These are phyloP conservation scores for Incumbomyces delicatus DNA, from an alignment of 2,329 filamentous ascomycete genomes.

Conservation along the genomic window DNA sequence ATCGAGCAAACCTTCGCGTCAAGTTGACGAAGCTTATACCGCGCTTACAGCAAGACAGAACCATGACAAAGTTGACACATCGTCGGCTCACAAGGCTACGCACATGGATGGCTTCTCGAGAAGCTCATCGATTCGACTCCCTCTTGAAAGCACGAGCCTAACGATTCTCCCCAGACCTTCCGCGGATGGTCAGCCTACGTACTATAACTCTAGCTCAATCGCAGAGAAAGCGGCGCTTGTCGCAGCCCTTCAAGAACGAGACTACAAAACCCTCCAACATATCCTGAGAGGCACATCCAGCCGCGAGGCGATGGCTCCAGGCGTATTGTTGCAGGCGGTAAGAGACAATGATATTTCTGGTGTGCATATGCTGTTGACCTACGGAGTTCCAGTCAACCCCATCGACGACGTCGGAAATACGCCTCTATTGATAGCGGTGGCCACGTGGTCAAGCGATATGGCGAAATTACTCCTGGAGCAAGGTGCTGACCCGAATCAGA, in stretches of 20 bases:
- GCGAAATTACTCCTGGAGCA: slow-evolving; percentile 55
- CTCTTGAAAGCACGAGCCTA: not conserved
- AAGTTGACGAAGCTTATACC: not conserved
- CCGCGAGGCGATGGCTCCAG: slow-evolving; percentile 16
- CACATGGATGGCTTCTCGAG: not conserved
- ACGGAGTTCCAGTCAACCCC: slow-evolving; percentile 48
- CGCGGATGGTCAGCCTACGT: not conserved
- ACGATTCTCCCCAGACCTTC: not conserved
- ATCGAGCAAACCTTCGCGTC: not conserved
- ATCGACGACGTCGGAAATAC: slow-evolving; percentile 41
- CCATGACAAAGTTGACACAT: not conserved
- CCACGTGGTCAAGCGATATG: slow-evolving; percentile 46
- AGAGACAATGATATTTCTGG: slow-evolving; percentile 43
- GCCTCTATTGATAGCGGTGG: slow-evolving; percentile 43
- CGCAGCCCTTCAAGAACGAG: not conserved
- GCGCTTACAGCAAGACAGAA: not conserved
- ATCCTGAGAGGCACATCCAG: not conserved
- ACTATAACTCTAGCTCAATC: not conserved
- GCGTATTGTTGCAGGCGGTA: slow-evolving; percentile 38
- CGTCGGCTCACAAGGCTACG: not conserved
- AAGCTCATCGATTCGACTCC: not conserved
- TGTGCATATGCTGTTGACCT: slow-evolving; percentile 47
- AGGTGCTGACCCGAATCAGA: slow-evolving; percentile 49
- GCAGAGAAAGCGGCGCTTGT: not conserved
- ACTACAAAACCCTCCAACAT: not conserved